A percentile compares a stretch with the other conserved stretches of the same genome.
Conservation (phyloP, 768 basidiomycete species). For the Phallus indusiatus region DNA sequence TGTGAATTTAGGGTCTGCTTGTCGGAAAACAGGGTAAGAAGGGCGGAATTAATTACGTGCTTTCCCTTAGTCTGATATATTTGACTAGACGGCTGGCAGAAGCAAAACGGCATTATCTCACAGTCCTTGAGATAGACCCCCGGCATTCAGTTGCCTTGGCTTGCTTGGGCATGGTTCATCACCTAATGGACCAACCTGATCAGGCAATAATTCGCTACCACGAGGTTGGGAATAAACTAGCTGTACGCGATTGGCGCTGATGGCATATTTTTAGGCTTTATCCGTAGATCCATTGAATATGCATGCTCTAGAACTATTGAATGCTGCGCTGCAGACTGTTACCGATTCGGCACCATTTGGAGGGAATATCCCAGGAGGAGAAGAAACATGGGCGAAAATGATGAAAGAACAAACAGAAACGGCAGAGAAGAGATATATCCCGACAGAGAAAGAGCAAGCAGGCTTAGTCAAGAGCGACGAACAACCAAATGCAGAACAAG, state of each 20-base stretch:
- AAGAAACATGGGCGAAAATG: slow-evolving; percentile 9
- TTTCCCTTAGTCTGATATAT: neutral
- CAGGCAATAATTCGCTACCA: slow-evolving; percentile 87
- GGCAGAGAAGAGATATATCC: neutral
- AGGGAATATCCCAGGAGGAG: slow-evolving; percentile 7
- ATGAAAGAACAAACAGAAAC: slow-evolving; percentile 8
- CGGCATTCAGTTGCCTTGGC: slow-evolving; percentile 72
- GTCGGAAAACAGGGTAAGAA: slow-evolving; percentile 67
- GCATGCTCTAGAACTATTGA: slow-evolving; percentile 71
- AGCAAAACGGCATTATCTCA: slow-evolving; percentile 64
- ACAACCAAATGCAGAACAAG: neutral
- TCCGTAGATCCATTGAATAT: slow-evolving; percentile 78
- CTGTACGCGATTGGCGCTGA: neutral
- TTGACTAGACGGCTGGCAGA: slow-evolving; percentile 37
- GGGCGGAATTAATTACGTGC: neutral
- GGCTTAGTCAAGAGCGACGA: neutral
- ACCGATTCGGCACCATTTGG: slow-evolving; percentile 10
- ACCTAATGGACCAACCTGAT: slow-evolving; percentile 63
- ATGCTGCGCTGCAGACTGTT: slow-evolving; percentile 57
- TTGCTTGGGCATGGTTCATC: slow-evolving; percentile 83
- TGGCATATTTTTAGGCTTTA: slow-evolving; percentile 40
- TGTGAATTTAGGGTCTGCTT: slow-evolving; percentile 86
- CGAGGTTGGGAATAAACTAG: slow-evolving; percentile 45
- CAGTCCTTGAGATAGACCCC: slow-evolving; percentile 82
- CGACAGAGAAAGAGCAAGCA: neutral